These are phyloP conservation scores for Delphinella strobiligena DNA, from an alignment of 2,329 filamentous ascomycete genomes.

Conservation along the genomic window DNA sequence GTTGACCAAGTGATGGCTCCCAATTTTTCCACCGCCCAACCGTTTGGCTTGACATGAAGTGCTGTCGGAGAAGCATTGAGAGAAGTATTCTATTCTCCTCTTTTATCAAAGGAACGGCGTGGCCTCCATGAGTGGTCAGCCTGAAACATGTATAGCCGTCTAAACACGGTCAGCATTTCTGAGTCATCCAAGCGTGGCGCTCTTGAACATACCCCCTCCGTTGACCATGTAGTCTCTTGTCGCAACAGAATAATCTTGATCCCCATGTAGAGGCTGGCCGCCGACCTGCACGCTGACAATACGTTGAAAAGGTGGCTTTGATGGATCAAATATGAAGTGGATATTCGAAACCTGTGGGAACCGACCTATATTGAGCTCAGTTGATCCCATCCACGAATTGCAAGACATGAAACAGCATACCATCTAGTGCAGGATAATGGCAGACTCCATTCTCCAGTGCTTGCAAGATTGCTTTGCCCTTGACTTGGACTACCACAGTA, in stretches of 20 bases:
- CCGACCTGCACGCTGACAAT: conserved; percentile 52
- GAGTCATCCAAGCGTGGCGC: not conserved
- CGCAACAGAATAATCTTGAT: conserved; percentile 57
- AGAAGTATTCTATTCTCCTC: conserved; percentile 84
- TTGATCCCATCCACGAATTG: no score
- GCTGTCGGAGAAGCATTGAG: conserved; percentile 75
- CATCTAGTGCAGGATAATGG: conserved; percentile 71
- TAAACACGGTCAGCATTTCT: conserved; percentile 10
- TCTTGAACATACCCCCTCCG: conserved; percentile 43
- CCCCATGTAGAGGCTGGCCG: conserved; percentile 47
- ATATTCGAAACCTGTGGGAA: conserved; percentile 86
- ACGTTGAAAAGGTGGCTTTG: conserved; percentile 46
- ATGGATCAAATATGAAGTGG: conserved; percentile 58
- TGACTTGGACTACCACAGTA: conserved; percentile 62
- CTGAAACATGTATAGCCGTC: conserved; percentile 71
- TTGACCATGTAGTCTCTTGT: conserved; percentile 83
- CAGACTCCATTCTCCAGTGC: conserved; percentile 77
- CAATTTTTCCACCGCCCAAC: conserved; percentile 69
- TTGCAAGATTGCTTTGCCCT: conserved; percentile 60
- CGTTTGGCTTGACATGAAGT: conserved; percentile 77
- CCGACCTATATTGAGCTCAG: conserved; percentile 26
- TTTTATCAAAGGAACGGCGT: conserved; percentile 64
- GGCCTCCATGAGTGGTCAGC: conserved; percentile 63
- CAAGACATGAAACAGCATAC: conserved; percentile 21
- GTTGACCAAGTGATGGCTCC: conserved; percentile 46